Evolutionary conservation across 2,329 filamentous ascomycete species (phyloP), one percentile per base, ranked within the genome.

Genomic region (Aspergillus fumigatus): DNA sequence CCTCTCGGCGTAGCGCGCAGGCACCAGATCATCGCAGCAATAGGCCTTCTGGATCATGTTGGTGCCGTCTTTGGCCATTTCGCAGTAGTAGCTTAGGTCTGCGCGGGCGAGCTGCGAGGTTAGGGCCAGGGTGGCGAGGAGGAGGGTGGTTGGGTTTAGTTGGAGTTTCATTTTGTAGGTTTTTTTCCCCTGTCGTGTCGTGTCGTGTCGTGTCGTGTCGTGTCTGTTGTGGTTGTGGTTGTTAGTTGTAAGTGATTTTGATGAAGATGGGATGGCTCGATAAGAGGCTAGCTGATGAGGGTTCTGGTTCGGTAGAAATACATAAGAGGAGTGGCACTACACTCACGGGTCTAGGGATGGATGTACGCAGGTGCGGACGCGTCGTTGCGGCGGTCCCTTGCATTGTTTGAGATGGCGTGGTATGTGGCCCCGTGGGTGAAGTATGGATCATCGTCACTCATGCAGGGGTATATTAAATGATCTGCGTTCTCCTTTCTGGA

Each of bases 31-130:
- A 23, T 67, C 64, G 41, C 69, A 72, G 62, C 69, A 72, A 59
- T 60, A 72, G 14, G 69, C 62, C 19, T 56, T 43, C 56, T 72
- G 69, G 27, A 70, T 29, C 59, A 69, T 64, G 45, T 61, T 62
- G 0, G 65, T 60, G 25, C 66, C 45, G 51, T 70, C 69, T 14
- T 53, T 51, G 2, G 67, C 65, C 52, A 70, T 63, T 21, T 55
- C 54, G 54, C 69, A 72, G 59, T 57, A 60, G 48, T 57, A 64
- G 48, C 41, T 26, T n/a, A 29, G 14, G n/a, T 51, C 35, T 11
- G 58, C 61, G 23, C 52, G 32, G 38, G 55, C 55, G 23, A 29
- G 27, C 4, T 29, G 27, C 11, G 4, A 35, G 4, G 14, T 5
- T 0, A 60, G 51, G 35, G 53, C 38, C 2, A 52, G 35, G n/a